Percentiles rank a stretch among this genome's conserved stretches.
These are phyloP conservation scores for Podaxis rugospora DNA, from an alignment of 768 basidiomycete genomes.

Conservation along the genomic window DNA sequence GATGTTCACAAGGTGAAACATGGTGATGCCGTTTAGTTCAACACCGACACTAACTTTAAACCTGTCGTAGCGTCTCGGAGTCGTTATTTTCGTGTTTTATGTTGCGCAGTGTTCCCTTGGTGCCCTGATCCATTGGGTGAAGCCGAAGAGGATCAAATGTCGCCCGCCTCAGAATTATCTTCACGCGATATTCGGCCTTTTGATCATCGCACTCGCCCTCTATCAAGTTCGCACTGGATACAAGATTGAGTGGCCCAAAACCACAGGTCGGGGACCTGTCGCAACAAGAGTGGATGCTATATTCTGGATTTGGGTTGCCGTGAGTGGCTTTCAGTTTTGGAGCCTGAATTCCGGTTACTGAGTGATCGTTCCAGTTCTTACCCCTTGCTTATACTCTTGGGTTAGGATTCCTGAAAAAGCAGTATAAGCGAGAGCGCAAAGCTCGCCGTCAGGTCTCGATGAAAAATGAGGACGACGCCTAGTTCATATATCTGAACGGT, in stretches of 20 bases:
- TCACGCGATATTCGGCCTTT: constrained; percentile 51
- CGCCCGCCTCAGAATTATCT: constrained; percentile 54
- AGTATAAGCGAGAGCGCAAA: constrained; percentile 43
- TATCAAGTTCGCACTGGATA: constrained; percentile 48
- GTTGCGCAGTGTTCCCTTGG: constrained; percentile 45
- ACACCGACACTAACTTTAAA: not conserved
- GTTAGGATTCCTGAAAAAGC: constrained; percentile 39
- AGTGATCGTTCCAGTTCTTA: constrained; percentile 28
- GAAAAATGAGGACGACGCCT: constrained; percentile 3
- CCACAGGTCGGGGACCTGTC: constrained; percentile 37
- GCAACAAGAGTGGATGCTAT: constrained; percentile 32
- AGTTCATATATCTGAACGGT: not conserved
- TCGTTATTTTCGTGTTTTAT: constrained; percentile 46
- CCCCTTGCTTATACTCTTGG: constrained; percentile 39
- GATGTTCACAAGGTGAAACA: constrained; percentile 44
- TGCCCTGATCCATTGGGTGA: constrained; percentile 49
- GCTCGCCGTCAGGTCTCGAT: not conserved
- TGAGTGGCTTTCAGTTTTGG: constrained; percentile 22
- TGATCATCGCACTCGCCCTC: constrained; percentile 43
- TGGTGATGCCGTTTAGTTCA: not conserved
- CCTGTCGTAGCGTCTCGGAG: constrained; percentile 39
- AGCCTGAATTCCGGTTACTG: not conserved
- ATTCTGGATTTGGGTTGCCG: constrained; percentile 47
- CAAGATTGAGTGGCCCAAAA: constrained; percentile 42
- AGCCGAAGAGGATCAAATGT: constrained; percentile 29